A percentile compares a stretch with the other conserved stretches of the same genome.
phyloP scores from a whole-genome alignment of 192 early-diverging fungal species.

The Endogone sp. region DNA sequence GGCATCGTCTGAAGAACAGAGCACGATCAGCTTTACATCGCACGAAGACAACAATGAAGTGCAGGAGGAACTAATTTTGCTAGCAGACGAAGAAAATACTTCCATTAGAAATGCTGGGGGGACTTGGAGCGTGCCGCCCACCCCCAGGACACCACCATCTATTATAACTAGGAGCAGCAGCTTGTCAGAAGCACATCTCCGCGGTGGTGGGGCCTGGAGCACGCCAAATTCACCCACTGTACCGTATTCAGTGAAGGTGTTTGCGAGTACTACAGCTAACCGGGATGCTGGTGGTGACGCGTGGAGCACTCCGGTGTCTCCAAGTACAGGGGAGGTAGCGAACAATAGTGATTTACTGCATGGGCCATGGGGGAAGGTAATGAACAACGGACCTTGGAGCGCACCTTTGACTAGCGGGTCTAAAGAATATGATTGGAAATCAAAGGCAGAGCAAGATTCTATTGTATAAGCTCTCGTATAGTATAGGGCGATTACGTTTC shows the following conservation, averaged over 20 bases:
- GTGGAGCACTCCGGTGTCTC: neutral
- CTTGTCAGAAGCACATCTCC: neutral
- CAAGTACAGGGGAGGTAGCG: neutral
- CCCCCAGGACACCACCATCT: neutral
- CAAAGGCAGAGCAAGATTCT: too few species aligned
- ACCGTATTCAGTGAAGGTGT: neutral
- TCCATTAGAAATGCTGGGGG: neutral
- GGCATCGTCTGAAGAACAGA: neutral
- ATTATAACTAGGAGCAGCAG: neutral
- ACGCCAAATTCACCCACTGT: neutral
- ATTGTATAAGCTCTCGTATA: too few species aligned
- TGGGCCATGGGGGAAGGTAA: neutral
- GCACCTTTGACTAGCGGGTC: neutral
- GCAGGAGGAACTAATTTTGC: neutral
- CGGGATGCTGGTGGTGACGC: neutral
- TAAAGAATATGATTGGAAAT: neutral
- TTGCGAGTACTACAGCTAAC: neutral
- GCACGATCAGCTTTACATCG: neutral
- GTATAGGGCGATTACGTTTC: too few species aligned
- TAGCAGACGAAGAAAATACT: neutral
- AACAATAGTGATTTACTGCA: neutral
- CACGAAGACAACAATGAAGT: neutral
- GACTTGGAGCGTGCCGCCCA: neutral
- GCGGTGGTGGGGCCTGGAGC: neutral
- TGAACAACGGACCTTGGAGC: neutral